Conservation (phyloP, 2,329 filamentous ascomycete genomes). For the Fusarium cyanostomum region DNA sequence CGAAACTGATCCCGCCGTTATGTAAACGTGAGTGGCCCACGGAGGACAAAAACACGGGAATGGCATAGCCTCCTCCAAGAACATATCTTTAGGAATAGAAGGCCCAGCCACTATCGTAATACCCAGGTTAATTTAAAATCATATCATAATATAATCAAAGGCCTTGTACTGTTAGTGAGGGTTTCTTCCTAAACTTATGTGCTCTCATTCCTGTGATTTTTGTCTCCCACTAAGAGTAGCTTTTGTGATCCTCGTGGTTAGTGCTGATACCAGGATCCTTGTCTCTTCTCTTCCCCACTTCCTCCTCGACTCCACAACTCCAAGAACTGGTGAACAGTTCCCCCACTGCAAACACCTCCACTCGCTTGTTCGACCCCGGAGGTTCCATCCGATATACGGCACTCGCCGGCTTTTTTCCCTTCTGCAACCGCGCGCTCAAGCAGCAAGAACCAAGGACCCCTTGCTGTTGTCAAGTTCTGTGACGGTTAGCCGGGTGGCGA, state of each 20-base stretch:
- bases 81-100: too few species aligned
- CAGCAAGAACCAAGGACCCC: neutral
- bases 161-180: too few species aligned
- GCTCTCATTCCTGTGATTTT: too few species aligned
- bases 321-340: slow-evolving; percentile 21
- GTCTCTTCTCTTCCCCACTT: neutral
- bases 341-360: slow-evolving; percentile 36
- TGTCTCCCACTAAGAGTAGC: too few species aligned
- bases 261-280: neutral
- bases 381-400: slow-evolving; percentile 31
- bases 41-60: too few species aligned
- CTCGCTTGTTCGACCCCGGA: slow-evolving; percentile 35
- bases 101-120: too few species aligned
- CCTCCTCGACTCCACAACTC: neutral
- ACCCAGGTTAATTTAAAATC: too few species aligned
- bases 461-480: slow-evolving; percentile 4
- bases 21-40: slow-evolving; percentile 1
- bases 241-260: neutral
- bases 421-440: slow-evolving; percentile 20
- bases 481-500: slow-evolving; percentile 2
- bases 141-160: too few species aligned
- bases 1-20: slow-evolving; percentile 2
- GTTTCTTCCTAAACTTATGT: too few species aligned
- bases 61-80: too few species aligned
- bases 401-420: neutral